A percentile compares a stretch with the other conserved stretches of the same genome.
Evolutionary conservation across 2,329 filamentous ascomycete genomes (phyloP).

Genomic region (Chaetomium sp.): DNA sequence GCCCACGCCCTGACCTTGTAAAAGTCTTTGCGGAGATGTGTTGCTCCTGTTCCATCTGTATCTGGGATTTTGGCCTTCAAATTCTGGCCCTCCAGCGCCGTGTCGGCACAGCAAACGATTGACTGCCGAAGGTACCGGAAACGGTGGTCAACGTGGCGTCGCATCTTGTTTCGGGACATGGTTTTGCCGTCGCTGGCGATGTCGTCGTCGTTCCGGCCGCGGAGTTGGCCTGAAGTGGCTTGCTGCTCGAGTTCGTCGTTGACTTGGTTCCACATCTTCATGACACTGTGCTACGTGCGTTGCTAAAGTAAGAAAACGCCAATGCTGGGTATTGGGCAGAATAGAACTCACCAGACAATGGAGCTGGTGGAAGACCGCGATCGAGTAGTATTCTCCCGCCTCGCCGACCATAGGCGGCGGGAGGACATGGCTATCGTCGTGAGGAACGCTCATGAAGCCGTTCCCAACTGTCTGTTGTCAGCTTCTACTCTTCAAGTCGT

Average conservation of each 20-base stretch:
- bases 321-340: neutral
- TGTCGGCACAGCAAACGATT: slow-evolving; percentile 14
- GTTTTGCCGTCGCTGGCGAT: no score
- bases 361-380: slow-evolving; percentile 11
- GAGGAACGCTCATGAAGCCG: slow-evolving; percentile 3
- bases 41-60: slow-evolving; percentile 1
- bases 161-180: neutral
- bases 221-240: neutral
- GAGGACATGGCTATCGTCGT: neutral
- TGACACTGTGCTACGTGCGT: slow-evolving; percentile 3
- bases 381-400: neutral
- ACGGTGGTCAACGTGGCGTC: slow-evolving; percentile 12
- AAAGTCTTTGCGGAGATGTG: slow-evolving; percentile 6
- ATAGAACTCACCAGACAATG: slow-evolving; percentile 7
- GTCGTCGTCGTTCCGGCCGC: neutral
- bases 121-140: slow-evolving; percentile 13
- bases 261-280: slow-evolving; percentile 9
- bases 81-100: slow-evolving; percentile 11
- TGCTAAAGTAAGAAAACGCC: neutral
- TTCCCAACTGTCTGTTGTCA: neutral
- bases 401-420: slow-evolving; percentile 1
- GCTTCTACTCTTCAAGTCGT: neutral
- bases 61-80: neutral
- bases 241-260: neutral
- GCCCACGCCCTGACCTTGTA: slow-evolving; percentile 1